Conservation (phyloP, 2,329 filamentous ascomycete genomes). For the Graphiopsis chlorocephala region DNA sequence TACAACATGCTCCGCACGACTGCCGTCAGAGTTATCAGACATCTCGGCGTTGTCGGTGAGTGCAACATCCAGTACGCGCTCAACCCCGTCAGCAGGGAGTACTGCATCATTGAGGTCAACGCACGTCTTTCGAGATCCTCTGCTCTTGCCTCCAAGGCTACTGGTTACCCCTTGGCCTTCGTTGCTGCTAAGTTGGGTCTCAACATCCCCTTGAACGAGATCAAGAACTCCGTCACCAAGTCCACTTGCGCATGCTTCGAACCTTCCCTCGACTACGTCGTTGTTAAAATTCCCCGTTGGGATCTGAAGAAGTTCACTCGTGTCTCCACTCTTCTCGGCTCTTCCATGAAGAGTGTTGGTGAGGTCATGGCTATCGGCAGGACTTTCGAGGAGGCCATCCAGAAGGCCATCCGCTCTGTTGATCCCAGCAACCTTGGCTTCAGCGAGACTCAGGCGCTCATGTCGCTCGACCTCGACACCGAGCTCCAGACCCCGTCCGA, state of each 20-base stretch:
- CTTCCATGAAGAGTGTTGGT: conserved; percentile 99
- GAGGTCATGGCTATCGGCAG: conserved; percentile 98
- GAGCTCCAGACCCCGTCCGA: conserved; percentile 97
- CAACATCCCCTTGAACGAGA: conserved; percentile 91
- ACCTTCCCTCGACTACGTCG: conserved; percentile 94
- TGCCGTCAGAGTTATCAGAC: conserved; percentile 93
- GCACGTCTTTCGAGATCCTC: conserved; percentile 93
- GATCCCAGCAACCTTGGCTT: conserved; percentile 96
- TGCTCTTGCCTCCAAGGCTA: conserved; percentile 93
- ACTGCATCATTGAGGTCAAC: conserved; percentile 99
- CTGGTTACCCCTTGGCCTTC: conserved; percentile 92
- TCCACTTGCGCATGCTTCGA: conserved; percentile 97
- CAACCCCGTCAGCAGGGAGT: conserved; percentile 91
- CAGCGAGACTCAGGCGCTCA: conserved; percentile 81
- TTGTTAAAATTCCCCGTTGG: conserved; percentile 98
- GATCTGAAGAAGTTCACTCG: conserved; percentile 98
- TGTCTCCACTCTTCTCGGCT: conserved; percentile 91
- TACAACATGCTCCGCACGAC: conserved; percentile 99
- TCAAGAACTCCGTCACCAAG: conserved; percentile 93
- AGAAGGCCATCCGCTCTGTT: conserved; percentile 93
- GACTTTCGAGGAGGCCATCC: conserved; percentile 96
- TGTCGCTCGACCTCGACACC: conserved; percentile 94
- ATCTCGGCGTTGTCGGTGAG: conserved; percentile 94
- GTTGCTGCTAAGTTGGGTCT: conserved; percentile 96
- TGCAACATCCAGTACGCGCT: conserved; percentile 99